Conservation (phyloP, 495 filamentous ascomycete genomes). For the Neurospora sp. region DNA sequence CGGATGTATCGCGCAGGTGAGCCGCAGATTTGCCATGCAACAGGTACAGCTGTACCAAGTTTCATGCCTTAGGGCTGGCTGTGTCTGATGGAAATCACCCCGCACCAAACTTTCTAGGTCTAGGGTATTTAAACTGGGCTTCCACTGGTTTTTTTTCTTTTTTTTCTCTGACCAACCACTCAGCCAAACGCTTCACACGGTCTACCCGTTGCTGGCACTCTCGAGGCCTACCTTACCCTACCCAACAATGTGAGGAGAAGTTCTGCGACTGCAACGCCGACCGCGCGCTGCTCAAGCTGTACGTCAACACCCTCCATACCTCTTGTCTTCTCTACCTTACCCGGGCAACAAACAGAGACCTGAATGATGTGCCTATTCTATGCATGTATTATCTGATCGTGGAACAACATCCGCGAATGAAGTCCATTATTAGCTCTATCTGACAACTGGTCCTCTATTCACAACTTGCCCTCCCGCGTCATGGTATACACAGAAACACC, state of each 20-base stretch:
- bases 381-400: conserved; percentile 62
- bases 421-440: conserved; percentile 54
- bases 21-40: too few species aligned
- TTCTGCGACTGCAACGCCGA: conserved; percentile 95
- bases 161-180: too few species aligned
- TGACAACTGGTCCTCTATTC: conserved; percentile 32
- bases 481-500: not conserved
- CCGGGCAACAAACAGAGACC: conserved; percentile 1
- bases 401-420: conserved; percentile 38
- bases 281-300: conserved; percentile 93
- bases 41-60: too few species aligned
- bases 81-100: too few species aligned
- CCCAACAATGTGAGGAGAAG: conserved; percentile 86
- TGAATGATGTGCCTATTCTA: conserved; percentile 70
- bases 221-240: conserved; percentile 77
- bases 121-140: too few species aligned
- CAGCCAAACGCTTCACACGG: too few species aligned
- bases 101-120: too few species aligned
- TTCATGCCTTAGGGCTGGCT: too few species aligned
- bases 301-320: conserved; percentile 36
- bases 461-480: not conserved
- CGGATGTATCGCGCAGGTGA: too few species aligned
- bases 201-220: conserved; percentile 48
- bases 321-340: not conserved
- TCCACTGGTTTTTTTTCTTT: too few species aligned